Percentiles rank a stretch among this genome's conserved stretches.
Evolutionary conservation across 2,329 filamentous ascomycete genomes (phyloP).

Genomic region (Diaporthe humulicola): DNA sequence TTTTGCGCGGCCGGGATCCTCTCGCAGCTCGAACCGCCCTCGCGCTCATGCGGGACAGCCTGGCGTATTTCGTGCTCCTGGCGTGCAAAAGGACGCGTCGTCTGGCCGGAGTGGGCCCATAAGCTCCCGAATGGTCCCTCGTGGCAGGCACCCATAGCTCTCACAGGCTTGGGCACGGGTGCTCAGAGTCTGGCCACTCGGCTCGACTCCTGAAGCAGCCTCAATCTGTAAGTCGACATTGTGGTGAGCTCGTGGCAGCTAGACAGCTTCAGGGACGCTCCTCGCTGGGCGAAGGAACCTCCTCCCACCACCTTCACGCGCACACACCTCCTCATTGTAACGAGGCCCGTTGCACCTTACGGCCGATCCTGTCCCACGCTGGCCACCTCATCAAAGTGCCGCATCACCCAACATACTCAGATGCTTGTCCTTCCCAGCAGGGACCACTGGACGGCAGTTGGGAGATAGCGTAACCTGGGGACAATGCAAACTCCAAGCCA

Average conservation of each 20-base stretch:
- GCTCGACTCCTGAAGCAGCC: constrained; percentile 32
- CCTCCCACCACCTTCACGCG: not conserved
- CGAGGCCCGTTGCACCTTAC: constrained; percentile 18
- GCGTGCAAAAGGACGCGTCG: not conserved
- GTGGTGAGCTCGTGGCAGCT: not conserved
- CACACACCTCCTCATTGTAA: not conserved
- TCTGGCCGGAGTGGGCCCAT: not conserved
- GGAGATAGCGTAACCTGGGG: constrained; percentile 28
- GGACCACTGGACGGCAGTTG: constrained; percentile 31
- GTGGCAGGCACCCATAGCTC: not conserved
- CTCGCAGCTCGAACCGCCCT: not conserved
- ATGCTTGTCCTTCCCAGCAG: constrained; percentile 1
- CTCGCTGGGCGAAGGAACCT: not conserved
- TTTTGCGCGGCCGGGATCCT: not conserved
- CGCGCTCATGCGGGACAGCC: not conserved
- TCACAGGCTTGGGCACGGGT: constrained; percentile 15
- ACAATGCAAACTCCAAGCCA: constrained; percentile 33
- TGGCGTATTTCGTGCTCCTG: not conserved
- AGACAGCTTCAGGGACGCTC: not conserved
- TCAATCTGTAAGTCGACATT: not conserved
- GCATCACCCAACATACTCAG: not conserved
- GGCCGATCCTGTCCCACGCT: constrained; percentile 28
- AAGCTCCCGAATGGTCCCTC: not conserved
- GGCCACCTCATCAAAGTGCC: constrained; percentile 32
- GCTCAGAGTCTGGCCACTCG: constrained; percentile 30